Base-by-base conservation (phyloP, 805 yeast species). In the Hyphopichia homilentoma region DNA sequence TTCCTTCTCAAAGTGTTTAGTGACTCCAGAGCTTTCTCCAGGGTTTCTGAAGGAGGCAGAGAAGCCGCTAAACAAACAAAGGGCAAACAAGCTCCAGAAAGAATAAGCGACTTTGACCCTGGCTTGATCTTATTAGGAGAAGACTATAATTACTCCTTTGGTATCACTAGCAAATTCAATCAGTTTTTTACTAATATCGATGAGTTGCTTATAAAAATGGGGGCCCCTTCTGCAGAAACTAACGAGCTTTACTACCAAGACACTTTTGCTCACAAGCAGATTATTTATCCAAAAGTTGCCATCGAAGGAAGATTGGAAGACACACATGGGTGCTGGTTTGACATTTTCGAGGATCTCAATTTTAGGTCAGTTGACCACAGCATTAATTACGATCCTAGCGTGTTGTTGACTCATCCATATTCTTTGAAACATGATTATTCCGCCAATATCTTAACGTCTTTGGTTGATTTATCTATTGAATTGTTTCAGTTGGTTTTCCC, bases 381-480 rank as follows among this genome's bases (percentile, higher is more conserved):
- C n/a, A 45, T 65, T 11, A 54, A 52, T 22, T 52, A 52, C 36
- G 73, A 66, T 31, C 64, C 70, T 0, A 40, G 42, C 2, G 34
- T 51, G 4, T 44, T 50, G 14, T 38, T 66, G 13, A 36, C 50
- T 26, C 49, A 48, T 7, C 40, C 42, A 13, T 57, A 61, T 36
- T 57, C 66, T 1, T 20, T 35, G 6, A 33, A 38, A 12, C 45
- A 55, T n/a, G 38, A 39, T 19, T 52, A 36, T 34, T 45, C 67
- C 1, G 36, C 64, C 0, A 44, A 41, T 16, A 44, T 67, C 16
- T 35, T 53, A 3, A 61, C 68, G 0, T 53, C 67, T 3, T 51
- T 84, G 3, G 72, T 87, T n/a, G 96, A 90, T 57, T 52, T 73
- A 2, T 81, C 96, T 0, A 78, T 90, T 48, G 87, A 82, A 38